phyloP scores from a whole-genome alignment of 192 early-diverging fungal genomes.

The Geranomyces michiganensis region DNA sequence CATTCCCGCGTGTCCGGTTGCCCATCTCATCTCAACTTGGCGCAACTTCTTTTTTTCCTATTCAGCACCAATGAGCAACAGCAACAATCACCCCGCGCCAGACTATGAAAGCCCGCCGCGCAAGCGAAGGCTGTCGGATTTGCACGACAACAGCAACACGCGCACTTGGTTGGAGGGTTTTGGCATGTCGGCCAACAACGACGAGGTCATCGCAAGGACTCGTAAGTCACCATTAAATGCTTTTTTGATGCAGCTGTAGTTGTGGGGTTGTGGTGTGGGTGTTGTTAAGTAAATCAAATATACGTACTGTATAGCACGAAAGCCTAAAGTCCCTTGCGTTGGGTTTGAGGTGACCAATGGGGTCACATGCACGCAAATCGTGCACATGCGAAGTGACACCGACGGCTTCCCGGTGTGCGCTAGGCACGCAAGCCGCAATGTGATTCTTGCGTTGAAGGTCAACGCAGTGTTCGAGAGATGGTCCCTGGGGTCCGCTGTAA shows the following conservation, averaged over 20 bases:
- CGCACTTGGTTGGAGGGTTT: not conserved
- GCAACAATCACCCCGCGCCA: not conserved
- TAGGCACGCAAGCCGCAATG: not conserved
- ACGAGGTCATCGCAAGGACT: constrained; percentile 2
- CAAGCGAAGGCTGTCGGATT: constrained; percentile 3
- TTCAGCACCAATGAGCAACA: not conserved
- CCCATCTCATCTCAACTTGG: not conserved
- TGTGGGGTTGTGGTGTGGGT: not conserved
- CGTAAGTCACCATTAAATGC: not conserved
- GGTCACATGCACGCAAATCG: not conserved
- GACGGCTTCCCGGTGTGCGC: constrained; percentile 4
- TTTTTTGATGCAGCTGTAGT: not conserved
- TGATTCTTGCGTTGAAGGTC: not conserved
- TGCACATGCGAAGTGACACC: not conserved
- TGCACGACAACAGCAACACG: not conserved
- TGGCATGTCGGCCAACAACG: constrained; percentile 1
- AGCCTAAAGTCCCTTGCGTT: not conserved
- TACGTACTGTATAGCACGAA: not conserved
- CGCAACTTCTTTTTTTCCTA: not conserved
- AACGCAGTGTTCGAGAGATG: not conserved
- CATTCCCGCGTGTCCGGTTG: not conserved
- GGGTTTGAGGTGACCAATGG: not conserved
- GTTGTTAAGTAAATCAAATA: not conserved
- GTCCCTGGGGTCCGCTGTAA: not conserved
- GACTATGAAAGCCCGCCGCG: constrained; percentile 11